These are phyloP conservation scores for Cordyceps militaris DNA, from an alignment of 2,329 filamentous ascomycete genomes.

Conservation along the genomic window DNA sequence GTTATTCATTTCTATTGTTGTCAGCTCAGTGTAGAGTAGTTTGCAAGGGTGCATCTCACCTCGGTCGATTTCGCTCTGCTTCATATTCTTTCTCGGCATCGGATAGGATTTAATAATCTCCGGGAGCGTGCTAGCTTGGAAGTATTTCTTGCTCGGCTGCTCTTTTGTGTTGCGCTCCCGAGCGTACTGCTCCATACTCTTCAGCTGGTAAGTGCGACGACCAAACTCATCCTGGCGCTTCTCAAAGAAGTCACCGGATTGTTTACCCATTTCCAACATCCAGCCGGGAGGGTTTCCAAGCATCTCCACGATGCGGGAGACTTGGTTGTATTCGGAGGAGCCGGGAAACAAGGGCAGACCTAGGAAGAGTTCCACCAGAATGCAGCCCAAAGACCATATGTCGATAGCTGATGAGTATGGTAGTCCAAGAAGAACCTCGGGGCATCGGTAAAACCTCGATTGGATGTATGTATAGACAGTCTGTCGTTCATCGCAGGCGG, in stretches of 20 bases:
- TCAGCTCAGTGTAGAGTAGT: background rate
- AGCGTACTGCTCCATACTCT: constrained; percentile 97
- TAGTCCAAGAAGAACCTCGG: constrained; percentile 88
- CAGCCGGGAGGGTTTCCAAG: constrained; percentile 90
- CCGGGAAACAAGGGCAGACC: constrained; percentile 92
- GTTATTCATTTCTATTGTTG: constrained; percentile 85
- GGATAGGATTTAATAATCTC: constrained; percentile 98
- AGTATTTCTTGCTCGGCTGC: constrained; percentile 99
- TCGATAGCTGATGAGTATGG: constrained; percentile 98
- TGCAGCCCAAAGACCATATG: constrained; percentile 99
- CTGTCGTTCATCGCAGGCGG: constrained; percentile 94
- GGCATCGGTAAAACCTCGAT: constrained; percentile 94
- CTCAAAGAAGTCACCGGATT: constrained; percentile 95
- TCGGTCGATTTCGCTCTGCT: constrained; percentile 90
- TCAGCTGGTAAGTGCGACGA: constrained; percentile 81
- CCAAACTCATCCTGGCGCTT: constrained; percentile 88
- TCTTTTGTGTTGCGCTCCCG: constrained; percentile 94
- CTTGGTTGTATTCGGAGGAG: constrained; percentile 97
- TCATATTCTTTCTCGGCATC: constrained; percentile 99
- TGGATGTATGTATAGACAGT: constrained; percentile 99
- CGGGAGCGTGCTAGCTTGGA: constrained; percentile 84
- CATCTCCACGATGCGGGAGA: constrained; percentile 97
- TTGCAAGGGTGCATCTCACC: constrained; percentile 46
- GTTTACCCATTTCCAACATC: constrained; percentile 99
- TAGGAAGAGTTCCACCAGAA: constrained; percentile 94